Conservation (phyloP, 371 early-diverging fungal species). For the Mucor lusitanicus region DNA sequence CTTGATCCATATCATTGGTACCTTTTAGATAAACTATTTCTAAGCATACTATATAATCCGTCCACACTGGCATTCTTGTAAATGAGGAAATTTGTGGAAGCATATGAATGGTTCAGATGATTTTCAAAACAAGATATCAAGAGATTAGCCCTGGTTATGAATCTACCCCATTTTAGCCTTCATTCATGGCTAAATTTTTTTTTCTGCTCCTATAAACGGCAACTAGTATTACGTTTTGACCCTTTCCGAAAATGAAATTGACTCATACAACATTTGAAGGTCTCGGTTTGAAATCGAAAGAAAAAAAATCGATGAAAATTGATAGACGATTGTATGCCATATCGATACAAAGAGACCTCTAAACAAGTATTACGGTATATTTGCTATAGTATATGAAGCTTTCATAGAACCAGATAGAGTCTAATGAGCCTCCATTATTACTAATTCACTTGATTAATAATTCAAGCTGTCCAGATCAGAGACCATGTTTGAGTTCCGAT, state of each 20-base stretch:
- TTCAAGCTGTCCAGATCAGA: background rate
- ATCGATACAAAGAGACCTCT: background rate
- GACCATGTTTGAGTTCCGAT: background rate
- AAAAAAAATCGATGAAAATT: background rate
- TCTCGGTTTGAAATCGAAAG: background rate
- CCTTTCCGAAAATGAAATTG: constrained; percentile 1
- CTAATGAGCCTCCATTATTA: background rate
- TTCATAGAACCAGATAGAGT: background rate
- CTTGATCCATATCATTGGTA: background rate
- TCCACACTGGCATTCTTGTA: background rate
- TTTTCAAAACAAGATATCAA: background rate
- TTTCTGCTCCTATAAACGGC: background rate
- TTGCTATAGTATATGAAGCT: background rate
- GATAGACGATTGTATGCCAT: background rate
- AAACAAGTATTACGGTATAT: background rate
- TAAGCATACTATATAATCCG: too few species aligned
- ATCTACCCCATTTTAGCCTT: background rate
- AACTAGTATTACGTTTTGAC: constrained; percentile 2
- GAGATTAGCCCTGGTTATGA: background rate
- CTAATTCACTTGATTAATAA: background rate
- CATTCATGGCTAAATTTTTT: background rate
- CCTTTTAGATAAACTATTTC: background rate
- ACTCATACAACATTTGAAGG: background rate
- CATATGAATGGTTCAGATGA: background rate
- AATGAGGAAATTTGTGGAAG: background rate